phyloP scores from a whole-genome alignment of 176 grass and related monocot genomes.

The Canna indica region DNA sequence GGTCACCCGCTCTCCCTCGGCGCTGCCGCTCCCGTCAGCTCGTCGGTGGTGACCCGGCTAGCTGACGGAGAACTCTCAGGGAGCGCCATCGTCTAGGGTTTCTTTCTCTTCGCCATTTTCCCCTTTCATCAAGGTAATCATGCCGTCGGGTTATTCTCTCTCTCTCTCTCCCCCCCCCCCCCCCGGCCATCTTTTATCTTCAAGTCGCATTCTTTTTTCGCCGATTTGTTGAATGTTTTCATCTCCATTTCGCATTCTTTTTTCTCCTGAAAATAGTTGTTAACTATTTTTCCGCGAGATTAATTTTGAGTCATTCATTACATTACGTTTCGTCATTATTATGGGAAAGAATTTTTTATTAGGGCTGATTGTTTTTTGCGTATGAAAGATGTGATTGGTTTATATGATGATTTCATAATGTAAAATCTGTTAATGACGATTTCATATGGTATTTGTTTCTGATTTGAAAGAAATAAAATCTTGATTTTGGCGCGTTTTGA shows the following conservation, averaged over 20 bases:
- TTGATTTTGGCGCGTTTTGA: not conserved
- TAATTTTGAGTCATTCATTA: not conserved
- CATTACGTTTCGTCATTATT: not conserved
- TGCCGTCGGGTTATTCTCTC: not conserved
- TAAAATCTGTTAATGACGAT: not conserved
- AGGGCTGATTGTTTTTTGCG: not conserved
- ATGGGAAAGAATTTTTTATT: not conserved
- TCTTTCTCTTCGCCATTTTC: not conserved
- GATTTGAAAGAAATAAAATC: not conserved
- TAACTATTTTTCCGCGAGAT: too few species aligned
- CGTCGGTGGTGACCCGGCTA: not conserved
- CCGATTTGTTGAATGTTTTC: too few species aligned
- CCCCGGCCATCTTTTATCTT: not conserved
- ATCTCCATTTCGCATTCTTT: too few species aligned
- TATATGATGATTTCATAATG: not conserved
- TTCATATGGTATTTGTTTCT: not conserved
- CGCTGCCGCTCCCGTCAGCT: not conserved
- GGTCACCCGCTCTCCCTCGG: not conserved
- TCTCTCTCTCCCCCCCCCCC: not conserved
- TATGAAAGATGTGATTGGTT: not conserved
- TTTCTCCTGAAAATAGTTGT: too few species aligned
- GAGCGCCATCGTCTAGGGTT: not conserved
- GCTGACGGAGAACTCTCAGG: not conserved
- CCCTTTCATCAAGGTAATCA: not conserved
- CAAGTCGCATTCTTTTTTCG: not conserved